Base-by-base conservation (phyloP, 2,329 filamentous ascomycete genomes). In the Colletotrichum tropicale region DNA sequence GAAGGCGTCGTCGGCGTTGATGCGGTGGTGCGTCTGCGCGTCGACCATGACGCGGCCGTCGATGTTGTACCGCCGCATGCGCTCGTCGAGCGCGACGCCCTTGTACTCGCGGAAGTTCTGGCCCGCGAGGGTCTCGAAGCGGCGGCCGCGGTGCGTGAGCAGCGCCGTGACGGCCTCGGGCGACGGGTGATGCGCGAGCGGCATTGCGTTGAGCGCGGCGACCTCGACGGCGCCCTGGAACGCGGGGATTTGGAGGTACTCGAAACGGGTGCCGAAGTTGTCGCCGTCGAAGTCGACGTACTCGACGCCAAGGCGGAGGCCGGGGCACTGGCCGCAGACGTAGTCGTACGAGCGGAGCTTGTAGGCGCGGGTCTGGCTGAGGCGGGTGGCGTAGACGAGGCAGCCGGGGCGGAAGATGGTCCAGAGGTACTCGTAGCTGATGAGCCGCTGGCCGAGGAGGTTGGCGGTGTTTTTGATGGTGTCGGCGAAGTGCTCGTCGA, bases 31-130 rank as follows among this genome's bases (percentile, higher is more conserved):
- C 60, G 94, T 95, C 5, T 92, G 92, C 0, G 95, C 92, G 81
- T 98, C 96, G 32, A 98, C 89, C 95, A 98, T 98, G 77, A 98
- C 90, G 28, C 96, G 93, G 26, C 95, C 94, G 77, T 96, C 95
- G 82, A 98, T 93, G 81, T 95, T 95, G 84, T 98, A 93, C 83
- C 70, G 60, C 3, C 58, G 48, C 34, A n/a, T 28, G 13, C 13
- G 12, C 16, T 16, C 6, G 21, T 70, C 73, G 71, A 85, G 79
- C 2, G 84, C 86, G n/a, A 81, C 81, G 24, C 86, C 84, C 26
- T 80, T 83, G 78, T 89, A 89, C 36, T 84, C 79, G 78, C 87
- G 88, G 81, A 88, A 89, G 74, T 88, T 84, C 74, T 86, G 86
- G 2, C 87, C 88, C 2, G 85, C 84, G 1, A 88, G 84, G 8